Evolutionary conservation across 139 green algal genomes (phyloP), one percentile per base, ranked within the genome.

Genomic region (Coccomyxa sp.): DNA sequence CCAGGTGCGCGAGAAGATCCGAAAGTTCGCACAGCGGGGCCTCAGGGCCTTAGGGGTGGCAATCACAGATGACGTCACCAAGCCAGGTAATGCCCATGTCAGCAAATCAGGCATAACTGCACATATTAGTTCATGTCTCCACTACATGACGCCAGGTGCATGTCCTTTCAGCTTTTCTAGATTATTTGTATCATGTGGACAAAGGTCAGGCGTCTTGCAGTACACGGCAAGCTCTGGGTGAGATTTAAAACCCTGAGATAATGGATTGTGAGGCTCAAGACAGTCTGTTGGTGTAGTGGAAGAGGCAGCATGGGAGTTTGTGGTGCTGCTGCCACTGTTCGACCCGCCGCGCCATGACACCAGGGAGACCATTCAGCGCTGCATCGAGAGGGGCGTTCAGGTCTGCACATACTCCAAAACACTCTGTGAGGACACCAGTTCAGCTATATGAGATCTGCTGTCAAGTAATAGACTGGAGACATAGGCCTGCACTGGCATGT

Each of bases 341-440:
- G 93, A 97, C 85, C 92, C 93, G 0, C 93, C 93, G 7, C 86
- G 92, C 74, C 87, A 94, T 79, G 93, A 96, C 86, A 96, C 92
- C 74, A 92, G 91, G 83, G 80, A 89, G 2, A 96, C 91, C 14
- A 94, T 96, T 40, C 88, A 91, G 77, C 71, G 83, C 18, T 94
- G 90, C 86, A 77, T 88, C 27, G 69, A 79, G 31, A 88, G 92
- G 83, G 55, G 86, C 75, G 86, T 94, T 37, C 70, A 64, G 50
- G 50, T 64, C 2, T 31, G 50, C 5, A 18, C 27, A 6, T 31
- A 1, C 18, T 64, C 18, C 18, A 64, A 18, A 64, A 64, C 18
- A 4, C 22, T 64, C 18, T 3, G 27, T 31, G 50, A 31, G 5
- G 18, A 64, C 50, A 64, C 18, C 50, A n/a, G n/a, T n/a, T n/a